These are phyloP conservation scores for Ophiostoma pallidulum DNA, from an alignment of 2,329 filamentous ascomycete species.

Conservation along the genomic window DNA sequence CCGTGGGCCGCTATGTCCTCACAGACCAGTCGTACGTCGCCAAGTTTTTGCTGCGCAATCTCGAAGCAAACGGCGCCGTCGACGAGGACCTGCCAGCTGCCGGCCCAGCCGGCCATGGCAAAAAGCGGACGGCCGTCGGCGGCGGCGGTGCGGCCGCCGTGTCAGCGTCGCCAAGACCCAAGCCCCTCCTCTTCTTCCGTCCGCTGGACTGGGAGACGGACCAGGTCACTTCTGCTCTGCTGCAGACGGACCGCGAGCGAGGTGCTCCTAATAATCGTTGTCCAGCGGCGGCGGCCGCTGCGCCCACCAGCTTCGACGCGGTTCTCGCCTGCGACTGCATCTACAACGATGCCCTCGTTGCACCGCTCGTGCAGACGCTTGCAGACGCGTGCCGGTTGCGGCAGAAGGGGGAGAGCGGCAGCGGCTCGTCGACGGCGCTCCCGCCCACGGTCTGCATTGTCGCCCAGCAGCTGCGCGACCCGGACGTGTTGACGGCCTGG, in stretches of 20 bases:
- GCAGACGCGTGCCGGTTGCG: constrained; percentile 61
- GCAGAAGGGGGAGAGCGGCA: constrained; percentile 10
- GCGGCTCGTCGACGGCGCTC: constrained; percentile 2
- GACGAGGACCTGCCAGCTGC: too few relatives aligned
- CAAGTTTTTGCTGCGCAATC: constrained; percentile 65
- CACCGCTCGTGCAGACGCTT: constrained; percentile 74
- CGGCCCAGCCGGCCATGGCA: not conserved
- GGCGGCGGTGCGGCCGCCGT: not conserved
- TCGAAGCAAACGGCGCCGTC: constrained; percentile 47
- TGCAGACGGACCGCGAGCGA: not conserved
- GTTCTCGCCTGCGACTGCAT: constrained; percentile 88
- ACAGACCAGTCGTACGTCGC: constrained; percentile 86
- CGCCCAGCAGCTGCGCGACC: constrained; percentile 79
- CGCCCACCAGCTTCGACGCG: constrained; percentile 49
- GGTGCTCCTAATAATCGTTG: too few relatives aligned
- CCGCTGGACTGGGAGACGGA: constrained; percentile 77
- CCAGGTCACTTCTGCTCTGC: constrained; percentile 24
- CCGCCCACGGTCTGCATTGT: constrained; percentile 64
- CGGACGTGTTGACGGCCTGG: constrained; percentile 80
- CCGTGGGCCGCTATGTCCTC: constrained; percentile 58
- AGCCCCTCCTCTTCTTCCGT: constrained; percentile 49
- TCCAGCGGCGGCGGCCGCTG: too few relatives aligned
- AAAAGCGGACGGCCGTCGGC: not conserved
- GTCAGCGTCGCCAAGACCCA: constrained; percentile 10
- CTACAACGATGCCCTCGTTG: constrained; percentile 81